phyloP scores from a whole-genome alignment of 2,329 filamentous ascomycete genomes.

The Pyrenophora seminiperda region DNA sequence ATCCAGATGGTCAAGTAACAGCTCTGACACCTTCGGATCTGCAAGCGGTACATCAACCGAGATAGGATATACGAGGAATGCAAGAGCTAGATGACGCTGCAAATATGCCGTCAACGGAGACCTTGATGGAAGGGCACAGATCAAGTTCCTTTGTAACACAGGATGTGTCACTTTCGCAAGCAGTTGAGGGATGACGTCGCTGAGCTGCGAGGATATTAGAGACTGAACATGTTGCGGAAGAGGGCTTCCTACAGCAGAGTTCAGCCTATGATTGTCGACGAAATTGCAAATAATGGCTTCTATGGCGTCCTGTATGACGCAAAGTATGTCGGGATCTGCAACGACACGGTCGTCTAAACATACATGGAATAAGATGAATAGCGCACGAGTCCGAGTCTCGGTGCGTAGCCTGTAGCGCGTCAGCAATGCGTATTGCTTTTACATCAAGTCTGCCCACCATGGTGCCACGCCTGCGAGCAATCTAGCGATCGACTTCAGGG shows the following conservation, averaged over 20 bases:
- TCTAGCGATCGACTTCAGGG: constrained; percentile 28
- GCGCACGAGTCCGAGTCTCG: constrained; percentile 28
- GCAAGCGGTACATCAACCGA: constrained; percentile 32
- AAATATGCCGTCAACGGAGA: constrained; percentile 62
- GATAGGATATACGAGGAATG: constrained; percentile 60
- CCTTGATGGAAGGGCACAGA: constrained; percentile 64
- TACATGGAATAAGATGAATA: constrained; percentile 36
- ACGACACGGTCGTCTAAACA: constrained; percentile 42
- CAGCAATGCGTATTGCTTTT: constrained; percentile 1
- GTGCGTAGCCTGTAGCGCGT: constrained; percentile 25
- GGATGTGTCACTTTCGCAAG: constrained; percentile 52
- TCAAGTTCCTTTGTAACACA: constrained; percentile 61
- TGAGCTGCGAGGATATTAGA: constrained; percentile 35
- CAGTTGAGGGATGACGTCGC: constrained; percentile 31
- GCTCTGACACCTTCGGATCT: constrained; percentile 22
- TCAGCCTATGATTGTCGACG: constrained; percentile 26
- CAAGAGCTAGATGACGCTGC: constrained; percentile 68
- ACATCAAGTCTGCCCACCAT: constrained; percentile 22
- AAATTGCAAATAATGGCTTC: constrained; percentile 39
- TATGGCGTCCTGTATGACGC: constrained; percentile 40
- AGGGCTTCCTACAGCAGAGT: constrained; percentile 30
- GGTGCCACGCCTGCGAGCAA: constrained; percentile 35
- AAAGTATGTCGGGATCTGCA: constrained; percentile 22
- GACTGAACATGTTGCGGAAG: constrained; percentile 16
- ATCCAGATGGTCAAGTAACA: constrained; percentile 38